phyloP scores from a whole-genome alignment of 2,329 filamentous ascomycete genomes.

The Stachybotrys echinatus region DNA sequence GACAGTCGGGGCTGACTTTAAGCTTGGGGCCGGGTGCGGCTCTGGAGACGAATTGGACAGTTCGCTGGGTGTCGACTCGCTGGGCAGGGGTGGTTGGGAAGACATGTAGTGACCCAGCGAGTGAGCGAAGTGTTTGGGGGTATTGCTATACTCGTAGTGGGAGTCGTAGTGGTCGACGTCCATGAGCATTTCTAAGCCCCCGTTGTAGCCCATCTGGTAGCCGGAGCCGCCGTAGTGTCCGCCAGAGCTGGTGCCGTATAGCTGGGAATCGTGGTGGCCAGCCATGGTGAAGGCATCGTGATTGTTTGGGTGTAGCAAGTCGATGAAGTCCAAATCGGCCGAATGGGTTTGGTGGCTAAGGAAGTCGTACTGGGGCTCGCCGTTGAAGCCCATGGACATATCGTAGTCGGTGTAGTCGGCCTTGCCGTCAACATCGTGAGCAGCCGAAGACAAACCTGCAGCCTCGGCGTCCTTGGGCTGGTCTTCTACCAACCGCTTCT shows the following conservation, averaged over 20 bases:
- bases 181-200: conserved; percentile 21
- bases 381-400: background rate
- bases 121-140: conserved; percentile 22
- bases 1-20: conserved; percentile 20
- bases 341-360: background rate
- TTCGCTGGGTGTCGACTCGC: conserved; percentile 15
- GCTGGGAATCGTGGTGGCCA: background rate
- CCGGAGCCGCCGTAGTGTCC: conserved; percentile 4
- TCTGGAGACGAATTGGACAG: conserved; percentile 15
- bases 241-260: conserved; percentile 6
- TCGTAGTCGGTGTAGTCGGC: background rate
- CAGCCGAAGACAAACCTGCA: background rate
- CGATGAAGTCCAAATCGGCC: background rate
- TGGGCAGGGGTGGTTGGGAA: conserved; percentile 11
- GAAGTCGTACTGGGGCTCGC: background rate
- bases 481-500: conserved; percentile 38
- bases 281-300: background rate
- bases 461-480: background rate
- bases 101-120: conserved; percentile 19
- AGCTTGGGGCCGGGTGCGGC: conserved; percentile 4
- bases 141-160: conserved; percentile 14
- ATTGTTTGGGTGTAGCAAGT: background rate
- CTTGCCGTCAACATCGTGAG: too few relatives aligned
- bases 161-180: conserved; percentile 26
- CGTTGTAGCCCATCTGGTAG: conserved; percentile 11